Evolutionary conservation across 805 yeast genomes (phyloP), one percentile per base, ranked within the genome.

Genomic region (Scheffersomyces stipitis): DNA sequence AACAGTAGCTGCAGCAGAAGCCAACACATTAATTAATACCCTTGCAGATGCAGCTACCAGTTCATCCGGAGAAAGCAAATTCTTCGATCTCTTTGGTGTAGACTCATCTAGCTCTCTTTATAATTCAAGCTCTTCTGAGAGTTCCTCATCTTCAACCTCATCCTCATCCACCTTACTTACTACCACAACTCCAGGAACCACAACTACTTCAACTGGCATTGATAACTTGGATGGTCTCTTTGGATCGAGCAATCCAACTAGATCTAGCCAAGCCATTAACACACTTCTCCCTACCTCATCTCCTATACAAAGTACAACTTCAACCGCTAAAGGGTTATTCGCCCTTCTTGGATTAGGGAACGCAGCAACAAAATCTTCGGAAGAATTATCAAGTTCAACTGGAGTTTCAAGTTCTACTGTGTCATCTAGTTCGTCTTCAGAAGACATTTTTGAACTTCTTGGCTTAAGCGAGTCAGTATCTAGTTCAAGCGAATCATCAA

Each of bases 201-300:
- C 23, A 29, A 28, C 20, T 8, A 26, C 30, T 16, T 6, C 36
- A 5, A n/a, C n/a, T n/a, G n/a, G n/a, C n/a, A n/a, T n/a, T n/a
- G n/a, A n/a, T n/a, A n/a, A n/a, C n/a, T 16, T 38, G 13, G 41
- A 18, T 3, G 28, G n/a, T 18, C 34, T 38, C 30, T 27, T 30
- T n/a, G 40, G 31, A 10, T 24, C 33, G 4, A 30, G 34, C 8
- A 30, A 23, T 14, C 13, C 31, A 27, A 31, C 4, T 8, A 10
- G 4, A 5, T 33, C 36, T n/a, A 33, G 31, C n/a, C 14, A 5
- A 3, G 5, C 36, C 14, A n/a, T n/a, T n/a, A n/a, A n/a, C n/a
- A n/a, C n/a, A n/a, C n/a, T n/a, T n/a, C n/a, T n/a, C n/a, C n/a
- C n/a, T n/a, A n/a, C n/a, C n/a, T n/a, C n/a, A n/a, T n/a, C n/a